These are phyloP conservation scores for Moesziomyces sp. DNA, from an alignment of 1,284 basidiomycete genomes.

Conservation along the genomic window DNA sequence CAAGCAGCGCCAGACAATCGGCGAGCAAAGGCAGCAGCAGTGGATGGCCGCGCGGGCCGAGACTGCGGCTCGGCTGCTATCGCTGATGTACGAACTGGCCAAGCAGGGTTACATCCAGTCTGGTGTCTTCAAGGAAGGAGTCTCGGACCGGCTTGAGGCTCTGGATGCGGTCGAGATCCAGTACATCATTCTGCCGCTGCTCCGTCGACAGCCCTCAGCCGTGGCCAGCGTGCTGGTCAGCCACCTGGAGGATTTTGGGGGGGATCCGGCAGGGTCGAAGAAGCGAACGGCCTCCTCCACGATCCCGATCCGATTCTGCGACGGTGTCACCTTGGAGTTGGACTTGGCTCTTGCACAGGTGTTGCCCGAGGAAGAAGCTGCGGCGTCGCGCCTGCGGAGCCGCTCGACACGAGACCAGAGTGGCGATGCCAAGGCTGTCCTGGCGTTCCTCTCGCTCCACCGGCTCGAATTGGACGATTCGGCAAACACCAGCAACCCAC, in stretches of 20 bases:
- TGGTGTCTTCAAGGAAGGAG: constrained; percentile 21
- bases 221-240: constrained; percentile 16
- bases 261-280: constrained; percentile 10
- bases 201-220: constrained; percentile 7
- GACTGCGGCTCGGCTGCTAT: constrained; percentile 23
- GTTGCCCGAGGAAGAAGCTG: constrained; percentile 9
- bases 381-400: neutral
- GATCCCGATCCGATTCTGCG: constrained; percentile 2
- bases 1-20: constrained; percentile 21
- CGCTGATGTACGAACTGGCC: constrained; percentile 20
- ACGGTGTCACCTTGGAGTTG: neutral
- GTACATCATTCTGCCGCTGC: constrained; percentile 21
- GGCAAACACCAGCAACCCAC: neutral
- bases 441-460: constrained; percentile 22
- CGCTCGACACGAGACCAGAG: constrained; percentile 7
- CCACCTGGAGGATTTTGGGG: constrained; percentile 10
- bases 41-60: constrained; percentile 24
- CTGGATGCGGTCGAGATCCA: constrained; percentile 13
- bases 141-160: constrained; percentile 24
- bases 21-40: constrained; percentile 9
- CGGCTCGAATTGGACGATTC: constrained; percentile 21
- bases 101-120: constrained; percentile 10
- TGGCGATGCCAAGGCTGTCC: constrained; percentile 17
- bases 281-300: neutral
- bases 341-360: constrained; percentile 19